Base-by-base conservation (phyloP, 768 basidiomycete genomes). In the Sistotremastrum suecicum region DNA sequence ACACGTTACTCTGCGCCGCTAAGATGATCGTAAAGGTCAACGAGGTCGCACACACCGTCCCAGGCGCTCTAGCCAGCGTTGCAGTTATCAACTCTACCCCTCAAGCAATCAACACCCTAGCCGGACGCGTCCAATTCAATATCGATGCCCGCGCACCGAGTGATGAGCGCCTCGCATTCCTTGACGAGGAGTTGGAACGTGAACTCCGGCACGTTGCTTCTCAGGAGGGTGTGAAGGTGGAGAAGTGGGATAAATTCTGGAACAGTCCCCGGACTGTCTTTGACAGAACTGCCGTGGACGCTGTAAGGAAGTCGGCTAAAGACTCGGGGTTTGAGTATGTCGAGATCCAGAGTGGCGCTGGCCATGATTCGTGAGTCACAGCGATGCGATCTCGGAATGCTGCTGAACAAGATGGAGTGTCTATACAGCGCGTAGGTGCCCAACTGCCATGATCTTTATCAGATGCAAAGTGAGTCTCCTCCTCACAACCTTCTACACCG, bases 1-100 rank as follows among this genome's bases (percentile, higher is more conserved):
- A 54, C 36, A 43, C 52, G 20, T 42, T 54, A 29, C 52, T 54
- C 10, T 47, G 49, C 37, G 53, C 53, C 8, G 52, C 53, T 3
- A 50, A 43, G 45, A 50, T 50, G 29, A 54, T 54, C 39, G 38
- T 51, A 32, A 47, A 43, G 7, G 48, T 43, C 32, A 51, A 53
- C 28, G 11, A 31, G 3, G 31, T 46, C 11, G 52, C 52, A 2
- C 48, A 50, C 37, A 38, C 44, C 5, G 42, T 45, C 40, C 45
- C 53, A 5, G 53, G 49, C 3, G 41, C 31, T n/a, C 40, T 34
- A 30, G 32, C 47, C 31, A 35, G 41, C 11, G 20, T 35, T 35
- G 47, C 40, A 28, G 35, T 53, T 42, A 46, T 53, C 36, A 29
- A 53, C 33, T 36, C 53, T 35, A 36, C 39, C 12, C 44, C 53